phyloP scores from a whole-genome alignment of 108 stramenopile genomes.

The Aureococcus anophagefferens region DNA sequence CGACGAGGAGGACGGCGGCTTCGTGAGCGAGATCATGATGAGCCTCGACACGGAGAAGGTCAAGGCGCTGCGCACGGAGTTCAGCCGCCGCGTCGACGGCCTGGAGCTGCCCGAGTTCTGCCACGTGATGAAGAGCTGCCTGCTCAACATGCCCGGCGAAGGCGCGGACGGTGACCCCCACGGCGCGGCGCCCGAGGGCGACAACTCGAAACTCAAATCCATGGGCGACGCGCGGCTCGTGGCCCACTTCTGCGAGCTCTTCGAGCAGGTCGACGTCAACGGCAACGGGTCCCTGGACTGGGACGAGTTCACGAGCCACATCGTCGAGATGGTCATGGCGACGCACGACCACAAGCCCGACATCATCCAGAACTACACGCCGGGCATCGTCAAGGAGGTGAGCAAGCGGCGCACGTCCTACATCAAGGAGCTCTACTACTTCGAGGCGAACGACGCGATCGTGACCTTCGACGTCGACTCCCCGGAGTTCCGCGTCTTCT shows the following conservation, averaged over 20 bases:
- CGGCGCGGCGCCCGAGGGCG: too few species aligned
- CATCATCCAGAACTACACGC: not conserved
- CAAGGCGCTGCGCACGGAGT: conserved; percentile 7
- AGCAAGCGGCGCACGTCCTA: too few species aligned
- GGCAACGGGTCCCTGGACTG: conserved; percentile 37
- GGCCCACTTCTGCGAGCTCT: conserved; percentile 30
- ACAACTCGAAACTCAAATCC: too few species aligned
- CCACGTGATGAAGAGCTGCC: conserved; percentile 13
- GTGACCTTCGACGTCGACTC: not conserved
- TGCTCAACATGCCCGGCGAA: not conserved
- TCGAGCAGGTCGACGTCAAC: conserved; percentile 35
- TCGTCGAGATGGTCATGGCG: conserved; percentile 21
- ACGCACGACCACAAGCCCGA: conserved; percentile 1
- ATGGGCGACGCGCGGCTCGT: conserved; percentile 10
- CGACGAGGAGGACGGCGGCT: conserved; percentile 1
- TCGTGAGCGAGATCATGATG: conserved; percentile 22
- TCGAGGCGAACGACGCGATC: not conserved
- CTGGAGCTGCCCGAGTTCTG: conserved; percentile 14
- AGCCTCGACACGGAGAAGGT: conserved; percentile 16
- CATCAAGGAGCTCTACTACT: not conserved
- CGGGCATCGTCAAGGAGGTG: not conserved
- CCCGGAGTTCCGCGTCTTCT: not conserved
- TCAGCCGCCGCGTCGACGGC: conserved; percentile 13
- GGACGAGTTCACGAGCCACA: conserved; percentile 40
- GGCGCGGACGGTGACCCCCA: not conserved